Conservation (phyloP, 1,284 basidiomycete genomes). For the Ceratobasidium sp. region DNA sequence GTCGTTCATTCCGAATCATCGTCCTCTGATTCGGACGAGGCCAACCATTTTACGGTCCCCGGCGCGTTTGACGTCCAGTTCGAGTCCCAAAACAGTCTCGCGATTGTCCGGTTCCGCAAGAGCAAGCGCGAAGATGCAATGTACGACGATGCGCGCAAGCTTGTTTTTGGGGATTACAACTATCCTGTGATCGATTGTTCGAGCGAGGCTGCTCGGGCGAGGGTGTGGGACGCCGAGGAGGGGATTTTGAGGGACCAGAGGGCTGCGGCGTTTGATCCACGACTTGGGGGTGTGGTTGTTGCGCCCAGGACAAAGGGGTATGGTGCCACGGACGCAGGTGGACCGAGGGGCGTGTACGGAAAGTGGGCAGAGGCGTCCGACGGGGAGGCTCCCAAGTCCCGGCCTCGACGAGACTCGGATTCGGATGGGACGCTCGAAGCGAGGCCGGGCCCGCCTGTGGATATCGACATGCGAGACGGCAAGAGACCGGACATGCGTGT, state of each 20-base stretch:
- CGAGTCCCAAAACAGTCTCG: constrained; percentile 49
- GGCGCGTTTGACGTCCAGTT: constrained; percentile 64
- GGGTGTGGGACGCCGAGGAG: constrained; percentile 81
- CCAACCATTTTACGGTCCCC: constrained; percentile 40
- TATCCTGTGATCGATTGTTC: constrained; percentile 92
- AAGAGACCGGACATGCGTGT: constrained; percentile 52
- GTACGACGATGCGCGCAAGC: constrained; percentile 76
- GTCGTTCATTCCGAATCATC: constrained; percentile 70
- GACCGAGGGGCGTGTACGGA: constrained; percentile 48
- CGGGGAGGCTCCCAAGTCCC: constrained; percentile 4
- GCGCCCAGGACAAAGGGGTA: constrained; percentile 62
- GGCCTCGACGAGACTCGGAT: neutral
- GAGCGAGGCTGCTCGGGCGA: constrained; percentile 73
- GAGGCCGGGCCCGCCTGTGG: constrained; percentile 49
- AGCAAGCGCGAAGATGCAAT: constrained; percentile 72
- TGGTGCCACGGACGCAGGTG: constrained; percentile 64
- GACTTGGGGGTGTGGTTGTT: constrained; percentile 28
- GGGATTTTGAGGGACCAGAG: constrained; percentile 75
- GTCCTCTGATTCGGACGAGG: constrained; percentile 41
- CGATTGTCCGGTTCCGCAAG: constrained; percentile 63
- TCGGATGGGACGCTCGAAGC: constrained; percentile 15
- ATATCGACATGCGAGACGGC: constrained; percentile 50
- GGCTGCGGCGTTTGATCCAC: constrained; percentile 75
- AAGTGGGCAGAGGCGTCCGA: constrained; percentile 38
- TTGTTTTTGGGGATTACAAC: constrained; percentile 92